phyloP scores from a whole-genome alignment of 805 yeast genomes.

The Candida xyloterini region DNA sequence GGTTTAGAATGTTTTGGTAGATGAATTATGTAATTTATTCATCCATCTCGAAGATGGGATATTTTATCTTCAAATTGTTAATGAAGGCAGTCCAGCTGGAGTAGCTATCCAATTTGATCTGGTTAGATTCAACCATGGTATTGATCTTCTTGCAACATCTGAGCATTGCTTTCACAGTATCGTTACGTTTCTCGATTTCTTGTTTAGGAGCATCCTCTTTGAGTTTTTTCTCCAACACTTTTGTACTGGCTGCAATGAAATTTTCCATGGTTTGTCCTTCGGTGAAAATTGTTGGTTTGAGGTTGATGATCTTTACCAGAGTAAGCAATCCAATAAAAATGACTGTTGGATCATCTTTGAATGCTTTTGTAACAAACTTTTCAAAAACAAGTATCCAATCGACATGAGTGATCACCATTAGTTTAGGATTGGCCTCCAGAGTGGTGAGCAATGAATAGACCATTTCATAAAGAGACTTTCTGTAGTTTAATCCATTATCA shows the following conservation, averaged over 20 bases:
- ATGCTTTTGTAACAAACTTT: constrained; percentile 45
- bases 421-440: constrained; percentile 28
- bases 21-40: constrained; percentile 15
- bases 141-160: constrained; percentile 30
- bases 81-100: constrained; percentile 25
- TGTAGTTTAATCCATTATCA: constrained; percentile 71
- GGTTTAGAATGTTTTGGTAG: constrained; percentile 47
- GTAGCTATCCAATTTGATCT: constrained; percentile 20
- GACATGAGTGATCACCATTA: constrained; percentile 19
- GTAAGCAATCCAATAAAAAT: constrained; percentile 51
- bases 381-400: constrained; percentile 32
- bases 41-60: constrained; percentile 24
- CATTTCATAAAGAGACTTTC: constrained; percentile 71
- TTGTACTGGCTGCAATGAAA: constrained; percentile 38
- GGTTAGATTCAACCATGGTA: constrained; percentile 18
- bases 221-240: constrained; percentile 45
- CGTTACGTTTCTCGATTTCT: constrained; percentile 57
- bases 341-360: constrained; percentile 61
- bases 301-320: constrained; percentile 37
- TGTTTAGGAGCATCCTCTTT: constrained; percentile 65
- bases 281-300: constrained; percentile 25
- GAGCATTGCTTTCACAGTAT: constrained; percentile 34
- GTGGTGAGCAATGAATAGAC: constrained; percentile 50
- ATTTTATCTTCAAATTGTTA: constrained; percentile 16
- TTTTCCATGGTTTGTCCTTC: constrained; percentile 20